A percentile compares a stretch with the other conserved stretches of the same genome.
Conservation (phyloP, 257 asterid species). For the Solanum chilense region DNA sequence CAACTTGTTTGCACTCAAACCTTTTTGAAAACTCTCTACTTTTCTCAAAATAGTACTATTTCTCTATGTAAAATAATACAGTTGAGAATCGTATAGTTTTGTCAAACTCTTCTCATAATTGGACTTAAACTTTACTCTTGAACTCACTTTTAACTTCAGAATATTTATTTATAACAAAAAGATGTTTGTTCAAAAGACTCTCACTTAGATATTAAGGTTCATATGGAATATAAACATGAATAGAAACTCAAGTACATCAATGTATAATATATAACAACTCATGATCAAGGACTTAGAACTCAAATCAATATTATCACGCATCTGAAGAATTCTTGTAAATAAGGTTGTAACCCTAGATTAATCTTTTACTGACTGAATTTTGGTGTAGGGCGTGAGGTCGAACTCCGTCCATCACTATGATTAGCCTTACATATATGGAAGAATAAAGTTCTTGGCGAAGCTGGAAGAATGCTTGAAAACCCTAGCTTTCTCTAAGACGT, state of each 20-base stretch:
- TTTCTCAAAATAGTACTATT: background rate
- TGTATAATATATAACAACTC: background rate
- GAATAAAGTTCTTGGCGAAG: no score
- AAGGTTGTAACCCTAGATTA: background rate
- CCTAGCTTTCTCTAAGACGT: background rate
- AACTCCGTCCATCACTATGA: background rate
- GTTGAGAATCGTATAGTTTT: background rate
- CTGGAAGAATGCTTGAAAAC: background rate
- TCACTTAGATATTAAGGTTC: background rate
- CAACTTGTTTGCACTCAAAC: background rate
- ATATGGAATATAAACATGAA: background rate
- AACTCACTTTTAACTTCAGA: background rate
- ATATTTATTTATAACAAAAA: no score
- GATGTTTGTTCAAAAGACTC: background rate
- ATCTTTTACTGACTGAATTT: background rate
- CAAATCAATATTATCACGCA: background rate
- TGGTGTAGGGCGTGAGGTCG: background rate
- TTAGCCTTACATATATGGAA: background rate
- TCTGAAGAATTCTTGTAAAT: background rate
- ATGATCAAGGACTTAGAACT: background rate
- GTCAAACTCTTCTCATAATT: no score
- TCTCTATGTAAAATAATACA: background rate
- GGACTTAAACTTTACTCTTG: background rate
- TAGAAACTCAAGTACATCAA: background rate
- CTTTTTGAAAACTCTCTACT: background rate